phyloP scores from a whole-genome alignment of 2,329 filamentous ascomycete genomes.

The Botrytis paeoniae region DNA sequence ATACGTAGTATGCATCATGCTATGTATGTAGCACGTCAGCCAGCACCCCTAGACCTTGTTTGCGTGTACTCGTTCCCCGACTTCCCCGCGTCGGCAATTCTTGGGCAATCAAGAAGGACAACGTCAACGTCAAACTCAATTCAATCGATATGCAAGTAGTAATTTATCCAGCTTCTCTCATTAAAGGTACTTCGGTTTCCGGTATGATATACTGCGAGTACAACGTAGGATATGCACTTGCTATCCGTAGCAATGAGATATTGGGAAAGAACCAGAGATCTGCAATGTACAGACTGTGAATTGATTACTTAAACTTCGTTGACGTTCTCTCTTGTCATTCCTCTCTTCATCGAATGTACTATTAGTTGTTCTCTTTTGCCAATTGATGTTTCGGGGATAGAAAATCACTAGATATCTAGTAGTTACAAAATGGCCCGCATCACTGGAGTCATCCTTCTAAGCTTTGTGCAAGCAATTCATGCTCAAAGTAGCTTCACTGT shows the following conservation, averaged over 20 bases:
- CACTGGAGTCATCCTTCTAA: not conserved
- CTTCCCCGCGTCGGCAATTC: not conserved
- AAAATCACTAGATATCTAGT: not conserved
- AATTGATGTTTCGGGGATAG: not conserved
- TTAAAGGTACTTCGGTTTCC: not conserved
- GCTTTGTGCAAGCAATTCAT: constrained; percentile 6
- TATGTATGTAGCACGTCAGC: not conserved
- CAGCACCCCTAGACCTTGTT: not conserved
- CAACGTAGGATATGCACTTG: constrained; percentile 8
- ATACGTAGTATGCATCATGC: too few relatives aligned
- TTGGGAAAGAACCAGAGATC: not conserved
- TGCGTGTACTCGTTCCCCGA: not conserved
- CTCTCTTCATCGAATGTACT: not conserved
- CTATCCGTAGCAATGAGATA: constrained; percentile 15
- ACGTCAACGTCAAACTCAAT: not conserved
- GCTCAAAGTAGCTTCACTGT: constrained; percentile 16
- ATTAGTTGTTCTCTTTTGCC: not conserved
- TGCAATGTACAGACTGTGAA: not conserved
- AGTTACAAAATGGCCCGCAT: not conserved
- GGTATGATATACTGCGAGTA: constrained; percentile 13
- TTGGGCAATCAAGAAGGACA: not conserved
- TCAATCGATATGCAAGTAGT: not conserved
- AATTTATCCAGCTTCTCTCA: not conserved
- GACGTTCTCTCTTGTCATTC: not conserved
- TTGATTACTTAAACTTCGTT: constrained; percentile 5